Evolutionary conservation across 2,329 filamentous ascomycete genomes (phyloP), one percentile per base, ranked within the genome.

Genomic region (Hymenoscyphus scutula): DNA sequence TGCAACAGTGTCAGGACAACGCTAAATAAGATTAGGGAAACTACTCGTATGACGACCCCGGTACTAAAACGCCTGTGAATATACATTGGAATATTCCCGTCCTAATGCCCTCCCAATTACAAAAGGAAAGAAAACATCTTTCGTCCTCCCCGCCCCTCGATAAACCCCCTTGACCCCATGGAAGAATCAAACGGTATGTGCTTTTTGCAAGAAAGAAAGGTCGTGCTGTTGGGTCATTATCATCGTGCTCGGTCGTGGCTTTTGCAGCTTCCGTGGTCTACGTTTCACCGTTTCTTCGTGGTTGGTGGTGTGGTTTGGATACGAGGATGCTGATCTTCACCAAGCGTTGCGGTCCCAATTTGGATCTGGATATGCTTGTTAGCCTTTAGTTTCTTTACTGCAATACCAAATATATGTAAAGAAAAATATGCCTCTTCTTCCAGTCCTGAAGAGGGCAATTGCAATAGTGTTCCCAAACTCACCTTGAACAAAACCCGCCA

Each of bases 401-500:
- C 10, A 23, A 23, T 23, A 11, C n/a, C 13, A 17, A 11, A 23
- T 6, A 48, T 25, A 19, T 48, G 3, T 48, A 10, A 48, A 48
- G n/a, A 11, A 23, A 37, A 17, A n/a, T n/a, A n/a, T 10, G 38
- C 17, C 17, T 48, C 51, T 19, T 58, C 19, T 30, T 19, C 17
- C 10, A n/a, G n/a, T n/a, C n/a, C n/a, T n/a, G 51, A 59, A 6
- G 15, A 58, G 25, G n/a, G 15, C 15, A 23, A 11, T 15, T 29
- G 19, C 15, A 56, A 19, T 60, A 34, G 51, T 19, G n/a, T 57
- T 62, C 51, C 15, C n/a, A 25, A 65, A 78, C 83, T 72, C 74
- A 96, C 93, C 95, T 80, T 99, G 95, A 74, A 99, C 93, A 81
- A 98, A 99, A 32, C 91, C 91, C 13, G 93, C 94, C 72, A 99